Evolutionary conservation across 495 filamentous ascomycete species (phyloP), one percentile per base, ranked within the genome.

Genomic region (Parmelia sp.): DNA sequence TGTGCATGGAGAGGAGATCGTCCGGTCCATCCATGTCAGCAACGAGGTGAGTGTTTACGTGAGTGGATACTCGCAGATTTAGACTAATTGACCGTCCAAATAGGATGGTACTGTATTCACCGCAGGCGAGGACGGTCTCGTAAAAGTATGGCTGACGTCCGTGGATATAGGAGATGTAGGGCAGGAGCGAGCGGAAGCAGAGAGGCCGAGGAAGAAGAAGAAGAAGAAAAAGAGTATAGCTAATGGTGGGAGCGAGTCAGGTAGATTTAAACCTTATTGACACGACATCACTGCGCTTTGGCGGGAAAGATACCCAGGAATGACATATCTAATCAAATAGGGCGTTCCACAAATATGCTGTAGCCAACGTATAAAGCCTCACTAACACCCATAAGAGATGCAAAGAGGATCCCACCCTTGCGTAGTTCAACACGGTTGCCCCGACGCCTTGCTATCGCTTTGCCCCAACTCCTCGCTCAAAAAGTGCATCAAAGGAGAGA

Each of bases 1-100:
- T 31, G 92, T 86, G 7, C 93, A 97, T 75, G 89, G 89, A 1
- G 85, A 86, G 31, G 92, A 97, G 68, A 82, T 97, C 58, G 86
- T 95, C 27, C 82, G 93, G 56, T 87, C 90, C 44, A 84, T 96
- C 53, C 88, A 83, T 74, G 77, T 93, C 49, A 82, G 89, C 66
- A 86, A 88, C 60, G 78, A 80, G 72, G 88, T 88, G 76, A 66
- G 79, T 25, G 8, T 21, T 25, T 40, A 51, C 36, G 23, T n/a
- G 21, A 51, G 37, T 25, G 27, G 51, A 56, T 35, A n/a, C 51
- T n/a, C n/a, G n/a, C n/a, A n/a, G n/a, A 23, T 60, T 47, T 6
- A 60, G 51, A 14, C 36, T 63, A 51, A 58, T 44, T 59, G 40
- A 23, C 35, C 4, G 39, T 55, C 39, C 57, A 58, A 63, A 33